Percentiles rank a stretch among this genome's conserved stretches.
phyloP scores from a whole-genome alignment of 768 basidiomycete species.

The Phylloporus rhodoxanthus region DNA sequence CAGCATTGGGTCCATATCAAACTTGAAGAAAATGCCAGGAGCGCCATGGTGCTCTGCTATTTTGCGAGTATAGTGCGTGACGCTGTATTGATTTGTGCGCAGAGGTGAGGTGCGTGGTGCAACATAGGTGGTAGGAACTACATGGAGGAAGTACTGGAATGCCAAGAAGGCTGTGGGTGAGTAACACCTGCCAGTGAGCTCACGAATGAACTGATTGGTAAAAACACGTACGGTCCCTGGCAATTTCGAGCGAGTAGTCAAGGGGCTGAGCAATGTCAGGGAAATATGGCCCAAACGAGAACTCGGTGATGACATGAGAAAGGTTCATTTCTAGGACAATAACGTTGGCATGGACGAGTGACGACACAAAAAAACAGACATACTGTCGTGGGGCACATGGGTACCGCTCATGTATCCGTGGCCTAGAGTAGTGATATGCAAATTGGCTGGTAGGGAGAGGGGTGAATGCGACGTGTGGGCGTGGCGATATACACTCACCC shows the following conservation, averaged over 20 bases:
- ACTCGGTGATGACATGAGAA: constrained; percentile 93
- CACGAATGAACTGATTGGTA: not conserved
- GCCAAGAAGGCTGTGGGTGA: constrained; percentile 65
- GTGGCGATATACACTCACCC: constrained; percentile 36
- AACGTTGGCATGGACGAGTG: not conserved
- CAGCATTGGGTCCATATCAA: constrained; percentile 86
- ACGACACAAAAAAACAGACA: constrained; percentile 27
- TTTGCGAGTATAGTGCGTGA: constrained; percentile 83
- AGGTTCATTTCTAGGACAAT: constrained; percentile 79
- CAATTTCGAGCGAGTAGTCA: constrained; percentile 80
- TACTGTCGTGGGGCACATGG: constrained; percentile 84
- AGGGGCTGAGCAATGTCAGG: constrained; percentile 93
- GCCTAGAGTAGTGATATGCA: constrained; percentile 91
- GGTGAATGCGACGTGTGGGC: not conserved
- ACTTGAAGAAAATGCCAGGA: constrained; percentile 98
- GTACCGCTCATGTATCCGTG: constrained; percentile 87
- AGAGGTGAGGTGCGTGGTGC: constrained; percentile 62
- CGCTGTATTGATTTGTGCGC: constrained; percentile 83
- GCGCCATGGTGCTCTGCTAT: constrained; percentile 72
- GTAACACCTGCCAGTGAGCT: not conserved
- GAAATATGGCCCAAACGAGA: constrained; percentile 95
- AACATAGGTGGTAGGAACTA: constrained; percentile 93
- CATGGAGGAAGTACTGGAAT: constrained; percentile 92
- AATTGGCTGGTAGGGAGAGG: constrained; percentile 52
- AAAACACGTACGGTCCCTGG: constrained; percentile 48